phyloP scores from a whole-genome alignment of 805 yeast genomes.

The Wickerhamomyces pijperi region DNA sequence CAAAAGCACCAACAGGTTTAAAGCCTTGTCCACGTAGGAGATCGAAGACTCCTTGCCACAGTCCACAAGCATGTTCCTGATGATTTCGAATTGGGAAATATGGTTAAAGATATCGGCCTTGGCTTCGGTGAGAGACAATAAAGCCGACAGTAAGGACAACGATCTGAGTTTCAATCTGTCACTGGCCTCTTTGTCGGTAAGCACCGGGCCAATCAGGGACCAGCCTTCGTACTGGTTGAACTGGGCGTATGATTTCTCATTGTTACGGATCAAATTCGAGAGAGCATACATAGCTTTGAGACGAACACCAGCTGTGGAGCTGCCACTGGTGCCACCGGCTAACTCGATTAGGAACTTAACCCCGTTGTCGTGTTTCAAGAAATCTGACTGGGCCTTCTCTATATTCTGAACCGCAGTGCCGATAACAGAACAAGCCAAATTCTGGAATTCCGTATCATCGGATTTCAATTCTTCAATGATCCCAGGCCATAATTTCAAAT shows the following conservation, averaged over 20 bases:
- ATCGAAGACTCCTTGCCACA: conserved; percentile 22
- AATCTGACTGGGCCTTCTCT: conserved; percentile 58
- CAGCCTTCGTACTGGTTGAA: conserved; percentile 59
- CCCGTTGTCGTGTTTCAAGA: conserved; percentile 39
- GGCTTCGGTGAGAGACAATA: conserved; percentile 38
- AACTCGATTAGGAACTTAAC: conserved; percentile 33
- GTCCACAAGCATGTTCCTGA: conserved; percentile 17
- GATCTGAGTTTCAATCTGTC: conserved; percentile 40
- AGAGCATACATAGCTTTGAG: conserved; percentile 71
- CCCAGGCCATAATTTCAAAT: conserved; percentile 70
- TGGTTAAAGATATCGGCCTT: conserved; percentile 27
- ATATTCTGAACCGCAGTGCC: conserved; percentile 95
- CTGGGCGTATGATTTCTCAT: conserved; percentile 36
- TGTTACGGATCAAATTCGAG: conserved; percentile 64
- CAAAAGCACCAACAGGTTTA: conserved; percentile 38
- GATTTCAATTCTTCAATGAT: conserved; percentile 43
- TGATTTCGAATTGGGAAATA: conserved; percentile 22
- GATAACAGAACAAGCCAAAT: conserved; percentile 58
- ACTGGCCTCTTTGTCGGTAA: conserved; percentile 9
- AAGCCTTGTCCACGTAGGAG: conserved; percentile 45
- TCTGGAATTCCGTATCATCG: conserved; percentile 34
- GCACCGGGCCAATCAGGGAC: conserved; percentile 30
- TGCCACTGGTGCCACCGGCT: too few relatives aligned
- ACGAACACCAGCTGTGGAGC: conserved; percentile 24
- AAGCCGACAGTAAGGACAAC: conserved; percentile 47